A percentile compares a stretch with the other conserved stretches of the same genome.
phyloP scores from a whole-genome alignment of 352 stramenopile genomes.

The Phytopythium vexans region DNA sequence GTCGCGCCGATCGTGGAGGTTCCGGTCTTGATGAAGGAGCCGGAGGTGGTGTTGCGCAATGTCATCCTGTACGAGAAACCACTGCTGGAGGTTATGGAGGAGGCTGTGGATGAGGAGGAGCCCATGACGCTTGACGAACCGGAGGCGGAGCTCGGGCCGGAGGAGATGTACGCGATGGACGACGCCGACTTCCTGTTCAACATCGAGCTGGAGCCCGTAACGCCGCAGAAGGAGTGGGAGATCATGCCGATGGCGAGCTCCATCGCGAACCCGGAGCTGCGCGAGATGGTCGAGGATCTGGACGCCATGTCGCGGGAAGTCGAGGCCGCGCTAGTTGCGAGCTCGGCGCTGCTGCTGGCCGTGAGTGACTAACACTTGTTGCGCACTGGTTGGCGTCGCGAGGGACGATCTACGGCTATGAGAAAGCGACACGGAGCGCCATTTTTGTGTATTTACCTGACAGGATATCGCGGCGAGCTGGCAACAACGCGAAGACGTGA shows the following conservation, averaged over 20 bases:
- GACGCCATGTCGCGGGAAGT: conserved; percentile 34
- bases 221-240: conserved; percentile 17
- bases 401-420: neutral
- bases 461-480: too few species aligned
- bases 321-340: conserved; percentile 26
- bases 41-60: conserved; percentile 19
- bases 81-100: neutral
- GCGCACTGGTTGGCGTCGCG: neutral
- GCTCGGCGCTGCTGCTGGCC: conserved; percentile 20
- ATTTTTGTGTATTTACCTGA: too few species aligned
- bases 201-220: conserved; percentile 28
- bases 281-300: conserved; percentile 36
- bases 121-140: neutral
- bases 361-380: conserved; percentile 10
- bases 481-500: too few species aligned
- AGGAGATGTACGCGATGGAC: conserved; percentile 8
- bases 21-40: conserved; percentile 8
- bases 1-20: conserved; percentile 3
- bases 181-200: conserved; percentile 29
- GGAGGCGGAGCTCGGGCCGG: conserved; percentile 5
- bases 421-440: neutral
- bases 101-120: neutral
- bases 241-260: conserved; percentile 16
- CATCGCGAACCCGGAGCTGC: conserved; percentile 27
- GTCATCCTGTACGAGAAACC: conserved; percentile 27